Percentiles rank a stretch among this genome's conserved stretches.
Conservation (phyloP, 805 yeast species). For the Starmerella stigmatis region DNA sequence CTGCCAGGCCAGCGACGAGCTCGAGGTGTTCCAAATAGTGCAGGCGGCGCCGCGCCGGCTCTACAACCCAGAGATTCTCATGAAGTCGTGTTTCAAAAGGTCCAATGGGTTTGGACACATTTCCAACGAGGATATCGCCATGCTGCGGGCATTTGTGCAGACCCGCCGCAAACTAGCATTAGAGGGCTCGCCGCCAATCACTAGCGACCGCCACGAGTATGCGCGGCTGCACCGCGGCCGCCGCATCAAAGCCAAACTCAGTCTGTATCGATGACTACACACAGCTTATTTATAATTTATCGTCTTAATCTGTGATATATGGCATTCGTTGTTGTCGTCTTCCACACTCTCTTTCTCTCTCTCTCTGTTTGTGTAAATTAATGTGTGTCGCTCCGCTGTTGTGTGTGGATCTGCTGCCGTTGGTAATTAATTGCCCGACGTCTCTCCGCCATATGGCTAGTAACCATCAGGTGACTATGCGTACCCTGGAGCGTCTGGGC, state of each 20-base stretch:
- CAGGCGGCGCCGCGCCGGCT: conserved; percentile 57
- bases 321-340: too few relatives aligned
- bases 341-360: too few relatives aligned
- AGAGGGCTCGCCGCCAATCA: conserved; percentile 11
- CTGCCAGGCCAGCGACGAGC: conserved; percentile 34
- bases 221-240: conserved; percentile 26
- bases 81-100: conserved; percentile 67
- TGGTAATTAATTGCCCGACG: too few relatives aligned
- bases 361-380: too few relatives aligned
- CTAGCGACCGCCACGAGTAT: conserved; percentile 26
- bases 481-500: too few relatives aligned
- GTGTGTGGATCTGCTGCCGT: too few relatives aligned
- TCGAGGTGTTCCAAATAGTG: conserved; percentile 70
- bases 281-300: not conserved
- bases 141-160: conserved; percentile 68
- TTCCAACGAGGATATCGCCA: conserved; percentile 70
- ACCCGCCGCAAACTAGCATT: conserved; percentile 30
- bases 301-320: too few relatives aligned
- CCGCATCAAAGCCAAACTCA: conserved; percentile 23
- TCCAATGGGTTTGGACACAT: conserved; percentile 61
- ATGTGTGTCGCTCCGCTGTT: too few relatives aligned
- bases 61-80: conserved; percentile 52
- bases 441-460: too few relatives aligned
- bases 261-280: conserved; percentile 18
- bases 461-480: too few relatives aligned